phyloP scores from a whole-genome alignment of 805 yeast genomes.

The Candida manassasensis region DNA sequence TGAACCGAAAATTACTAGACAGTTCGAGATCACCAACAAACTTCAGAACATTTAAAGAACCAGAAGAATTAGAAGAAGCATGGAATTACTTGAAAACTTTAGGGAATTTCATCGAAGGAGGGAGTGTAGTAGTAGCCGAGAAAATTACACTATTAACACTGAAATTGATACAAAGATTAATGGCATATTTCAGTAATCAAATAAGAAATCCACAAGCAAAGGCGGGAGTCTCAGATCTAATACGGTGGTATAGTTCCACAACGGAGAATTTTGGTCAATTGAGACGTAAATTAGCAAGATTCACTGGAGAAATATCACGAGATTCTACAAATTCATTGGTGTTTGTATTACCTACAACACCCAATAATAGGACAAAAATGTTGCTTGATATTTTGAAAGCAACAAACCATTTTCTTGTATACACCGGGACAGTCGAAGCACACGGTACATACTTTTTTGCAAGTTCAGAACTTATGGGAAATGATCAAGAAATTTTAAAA shows the following conservation, averaged over 20 bases:
- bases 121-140: slow-evolving; percentile 75
- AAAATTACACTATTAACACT: slow-evolving; percentile 64
- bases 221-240: slow-evolving; percentile 32
- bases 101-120: slow-evolving; percentile 75
- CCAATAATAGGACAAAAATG: slow-evolving; percentile 43
- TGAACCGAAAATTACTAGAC: slow-evolving; percentile 75
- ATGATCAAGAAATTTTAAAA: slow-evolving; percentile 34
- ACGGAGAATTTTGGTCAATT: slow-evolving; percentile 70
- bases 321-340: slow-evolving; percentile 71
- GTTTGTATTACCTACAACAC: slow-evolving; percentile 43
- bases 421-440: slow-evolving; percentile 65
- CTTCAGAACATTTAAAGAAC: slow-evolving; percentile 83
- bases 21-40: slow-evolving; percentile 58
- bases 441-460: slow-evolving; percentile 81
- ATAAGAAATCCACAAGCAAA: slow-evolving; percentile 53
- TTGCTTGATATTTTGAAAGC: slow-evolving; percentile 57
- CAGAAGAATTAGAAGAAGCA: slow-evolving; percentile 80
- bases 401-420: slow-evolving; percentile 70
- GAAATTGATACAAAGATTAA: slow-evolving; percentile 63
- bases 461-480: slow-evolving; percentile 48
- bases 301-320: slow-evolving; percentile 60
- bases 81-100: slow-evolving; percentile 75
- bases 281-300: slow-evolving; percentile 78
- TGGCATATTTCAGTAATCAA: slow-evolving; percentile 68
- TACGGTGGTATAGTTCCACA: slow-evolving; percentile 63